A percentile compares a stretch with the other conserved stretches of the same genome.
Conservation (phyloP, 352 stramenopile species). For the Pythium grandisporangium region DNA sequence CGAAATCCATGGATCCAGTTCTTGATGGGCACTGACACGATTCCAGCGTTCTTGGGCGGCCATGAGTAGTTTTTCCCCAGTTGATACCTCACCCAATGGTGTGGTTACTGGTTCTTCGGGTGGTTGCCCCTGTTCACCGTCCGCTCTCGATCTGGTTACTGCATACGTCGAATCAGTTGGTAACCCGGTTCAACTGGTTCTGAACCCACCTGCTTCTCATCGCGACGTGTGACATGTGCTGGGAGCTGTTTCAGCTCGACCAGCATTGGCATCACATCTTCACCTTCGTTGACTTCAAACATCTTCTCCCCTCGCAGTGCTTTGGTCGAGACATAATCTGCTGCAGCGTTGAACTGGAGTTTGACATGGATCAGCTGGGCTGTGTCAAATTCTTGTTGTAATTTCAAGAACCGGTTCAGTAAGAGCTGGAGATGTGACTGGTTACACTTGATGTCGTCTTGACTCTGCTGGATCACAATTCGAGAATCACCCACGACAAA, state of each 20-base stretch:
- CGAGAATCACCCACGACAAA: conserved; percentile 1
- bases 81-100: too few relatives aligned
- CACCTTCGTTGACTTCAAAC: background rate
- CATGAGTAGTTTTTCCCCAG: too few relatives aligned
- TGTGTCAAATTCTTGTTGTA: conserved; percentile 1
- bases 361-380: conserved; percentile 10
- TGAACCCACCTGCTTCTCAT: too few relatives aligned
- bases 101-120: too few relatives aligned
- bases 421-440: conserved; percentile 8
- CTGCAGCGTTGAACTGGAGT: conserved; percentile 11
- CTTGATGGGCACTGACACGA: too few relatives aligned
- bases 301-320: background rate
- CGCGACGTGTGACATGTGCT: too few relatives aligned
- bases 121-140: too few relatives aligned
- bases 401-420: background rate
- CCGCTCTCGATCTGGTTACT: too few relatives aligned
- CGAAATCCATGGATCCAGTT: too few relatives aligned
- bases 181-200: too few relatives aligned
- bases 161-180: too few relatives aligned
- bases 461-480: conserved; percentile 6
- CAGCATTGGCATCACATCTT: background rate
- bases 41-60: too few relatives aligned
- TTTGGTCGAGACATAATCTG: conserved; percentile 4
- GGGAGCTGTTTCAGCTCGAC: conserved; percentile 1
- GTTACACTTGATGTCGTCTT: conserved; percentile 5